Percentiles rank a stretch among this genome's conserved stretches.
These are phyloP conservation scores for Mortierella sp. DNA, from an alignment of 371 early-diverging fungal genomes.

Conservation along the genomic window DNA sequence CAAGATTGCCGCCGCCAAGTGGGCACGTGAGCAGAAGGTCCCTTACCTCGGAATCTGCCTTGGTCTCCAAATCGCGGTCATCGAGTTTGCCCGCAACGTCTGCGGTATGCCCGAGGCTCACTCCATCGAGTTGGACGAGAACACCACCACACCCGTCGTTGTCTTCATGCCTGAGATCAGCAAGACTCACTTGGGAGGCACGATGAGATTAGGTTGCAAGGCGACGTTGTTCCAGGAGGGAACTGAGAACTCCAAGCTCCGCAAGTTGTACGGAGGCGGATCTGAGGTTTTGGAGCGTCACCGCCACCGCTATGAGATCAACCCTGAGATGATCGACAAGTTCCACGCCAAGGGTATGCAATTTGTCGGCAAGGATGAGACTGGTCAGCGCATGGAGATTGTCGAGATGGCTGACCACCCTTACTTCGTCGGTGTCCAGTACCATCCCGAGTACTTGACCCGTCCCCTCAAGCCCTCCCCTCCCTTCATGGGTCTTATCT, in stretches of 20 bases:
- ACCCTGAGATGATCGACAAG: constrained; percentile 82
- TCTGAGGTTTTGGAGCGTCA: constrained; percentile 92
- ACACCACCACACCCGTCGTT: constrained; percentile 83
- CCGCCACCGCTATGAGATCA: constrained; percentile 99
- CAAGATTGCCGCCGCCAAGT: constrained; percentile 96
- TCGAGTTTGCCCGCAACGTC: constrained; percentile 98
- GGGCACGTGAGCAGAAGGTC: constrained; percentile 98
- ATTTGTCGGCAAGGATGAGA: constrained; percentile 96
- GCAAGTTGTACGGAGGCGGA: constrained; percentile 80
- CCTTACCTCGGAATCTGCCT: constrained; percentile 99
- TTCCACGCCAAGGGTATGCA: constrained; percentile 90
- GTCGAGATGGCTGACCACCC: constrained; percentile 95
- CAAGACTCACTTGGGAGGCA: constrained; percentile 96
- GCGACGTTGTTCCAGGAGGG: constrained; percentile 86
- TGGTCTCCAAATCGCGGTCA: constrained; percentile 98
- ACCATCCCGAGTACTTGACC: constrained; percentile 99
- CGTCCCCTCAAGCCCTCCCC: constrained; percentile 95
- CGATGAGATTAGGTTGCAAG: constrained; percentile 96
- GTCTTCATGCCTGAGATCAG: constrained; percentile 98
- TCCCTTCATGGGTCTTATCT: constrained; percentile 93
- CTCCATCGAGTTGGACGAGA: constrained; percentile 90
- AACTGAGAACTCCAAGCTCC: constrained; percentile 67
- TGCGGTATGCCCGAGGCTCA: constrained; percentile 88
- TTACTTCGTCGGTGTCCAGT: constrained; percentile 98
- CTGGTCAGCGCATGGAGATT: constrained; percentile 97